Evolutionary conservation across 495 filamentous ascomycete genomes (phyloP), one percentile per base, ranked within the genome.

Genomic region (Penicillium cosmopolitanum): DNA sequence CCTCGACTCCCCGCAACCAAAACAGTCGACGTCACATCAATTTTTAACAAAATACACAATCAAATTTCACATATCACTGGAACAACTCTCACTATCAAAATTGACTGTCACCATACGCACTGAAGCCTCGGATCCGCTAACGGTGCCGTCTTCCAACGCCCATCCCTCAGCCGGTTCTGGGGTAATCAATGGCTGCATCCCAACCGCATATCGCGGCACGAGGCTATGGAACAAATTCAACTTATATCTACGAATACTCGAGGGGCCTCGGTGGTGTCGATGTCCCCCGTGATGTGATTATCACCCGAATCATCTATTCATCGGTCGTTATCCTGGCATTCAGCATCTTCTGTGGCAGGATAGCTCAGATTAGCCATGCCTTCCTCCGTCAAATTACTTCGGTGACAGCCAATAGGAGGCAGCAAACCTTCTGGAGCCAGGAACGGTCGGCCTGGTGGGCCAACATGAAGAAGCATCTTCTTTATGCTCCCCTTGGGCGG

Each of bases 401-500:
- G 46, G 76, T 93, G 43, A 77, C 81, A 3, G 77, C 80, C 10
- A 73, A 68, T 47, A 63, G 65, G 31, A 58, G 72, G 38, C 75
- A 83, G 53, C 86, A 88, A 64, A 71, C 66, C 55, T 89, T 80
- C 67, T 89, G 84, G 84, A 79, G 79, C 50, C 67, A 87, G 76
- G 85, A 92, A 83, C 69, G 85, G 69, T 69, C 90, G 77, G 66
- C 68, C 63, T 62, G 89, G 81, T 89, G 82, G 87, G 84, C 81
- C 68, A 82, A 77, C 72, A 60, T 96, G 52, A 96, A 98, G 81
- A 89, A 87, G 59, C 83, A 95, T 63, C 48, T 98, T 3, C 74
- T 95, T 1, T 93, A 94, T 66, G 84, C 95, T 5, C 95, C 95
- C 18, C 72, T 98, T 21, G 86, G 89, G 62, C 83, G 80, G 28